Base-by-base conservation (phyloP, 1,139 yeast genomes). In the Suhomyces kunorum region DNA sequence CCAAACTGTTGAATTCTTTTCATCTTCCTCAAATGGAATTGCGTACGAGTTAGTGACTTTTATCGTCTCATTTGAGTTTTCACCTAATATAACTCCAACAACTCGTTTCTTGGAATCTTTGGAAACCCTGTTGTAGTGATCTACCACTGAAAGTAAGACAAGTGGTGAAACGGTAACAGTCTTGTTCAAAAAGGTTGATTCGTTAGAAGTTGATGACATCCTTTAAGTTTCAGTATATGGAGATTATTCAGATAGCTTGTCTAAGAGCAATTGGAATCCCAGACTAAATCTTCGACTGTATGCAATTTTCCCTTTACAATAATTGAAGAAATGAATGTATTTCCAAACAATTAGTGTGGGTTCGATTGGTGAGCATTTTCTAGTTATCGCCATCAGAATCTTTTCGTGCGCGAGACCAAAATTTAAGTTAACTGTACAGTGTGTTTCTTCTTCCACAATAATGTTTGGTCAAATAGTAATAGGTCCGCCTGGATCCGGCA, bases 401-500 rank as follows among this genome's bases (percentile, higher is more conserved):
- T 20, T 11, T 28, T 32, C 34, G 34, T 32, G 34, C 14, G 16
- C 30, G n/a, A 11, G 19, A 12, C 14, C 9, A 22, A 20, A 20
- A 20, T 7, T 20, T 20, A 20, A 20, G 24, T n/a, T 9, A 20
- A 20, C 4, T 20, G 11, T 20, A 20, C 4, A 4, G 8, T 13
- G 13, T 28, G 17, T 12, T 12, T 13, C n/a, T n/a, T n/a, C n/a
- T n/a, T n/a, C n/a, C n/a, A n/a, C 13, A 19, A 12, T 18, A 18
- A 33, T 72, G 69, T 90, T 87, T 61, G 97, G 95, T 2, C 97
- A 92, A 63, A 79, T 92, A 15, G 92, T 92, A 11, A 87, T 94
- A 26, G 99, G 99, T 0, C 98, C 98, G 0, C 98, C 99, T 0
- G 99, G 98, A 2, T 78, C 96, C 0, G 99, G 99, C 1, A 94